phyloP scores from a whole-genome alignment of 1,139 yeast species.

The Candida sanyaensis region DNA sequence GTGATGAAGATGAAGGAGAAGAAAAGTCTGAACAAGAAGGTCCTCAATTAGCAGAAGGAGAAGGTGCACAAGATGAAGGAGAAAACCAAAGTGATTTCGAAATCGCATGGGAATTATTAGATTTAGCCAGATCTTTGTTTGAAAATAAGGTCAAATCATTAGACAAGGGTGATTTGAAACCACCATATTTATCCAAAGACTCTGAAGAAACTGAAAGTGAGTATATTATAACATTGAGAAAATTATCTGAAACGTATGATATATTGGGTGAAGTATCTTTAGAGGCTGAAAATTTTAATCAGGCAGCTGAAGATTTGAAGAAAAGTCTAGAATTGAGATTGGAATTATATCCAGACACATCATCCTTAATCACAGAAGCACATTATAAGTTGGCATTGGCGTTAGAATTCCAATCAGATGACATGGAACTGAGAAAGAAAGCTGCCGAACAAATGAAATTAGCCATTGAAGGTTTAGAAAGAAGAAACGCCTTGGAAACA shows the following conservation, averaged over 20 bases:
- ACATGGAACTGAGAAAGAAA: conserved; percentile 44
- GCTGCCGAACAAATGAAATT: conserved; percentile 60
- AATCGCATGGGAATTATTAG: conserved; percentile 85
- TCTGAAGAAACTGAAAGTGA: conserved; percentile 36
- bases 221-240: conserved; percentile 42
- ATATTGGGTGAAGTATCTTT: conserved; percentile 86
- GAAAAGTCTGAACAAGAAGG: conserved; percentile 21
- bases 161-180: conserved; percentile 15
- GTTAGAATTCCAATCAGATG: conserved; percentile 65
- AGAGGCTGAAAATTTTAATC: conserved; percentile 81
- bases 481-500: conserved; percentile 30
- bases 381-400: conserved; percentile 84
- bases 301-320: conserved; percentile 69
- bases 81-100: conserved; percentile 75
- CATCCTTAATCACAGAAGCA: conserved; percentile 72
- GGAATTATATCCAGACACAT: conserved; percentile 51
- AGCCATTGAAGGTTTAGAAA: conserved; percentile 64
- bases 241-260: conserved; percentile 75
- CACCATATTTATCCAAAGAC: conserved; percentile 34
- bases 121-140: conserved; percentile 68
- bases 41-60: conserved; percentile 24
- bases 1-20: conserved; percentile 32
- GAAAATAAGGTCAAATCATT: conserved; percentile 42
- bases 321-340: conserved; percentile 57
- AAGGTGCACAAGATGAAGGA: conserved; percentile 34